Base-by-base conservation (phyloP, 306 rosid genomes). In the Lagenaria siceraria region DNA sequence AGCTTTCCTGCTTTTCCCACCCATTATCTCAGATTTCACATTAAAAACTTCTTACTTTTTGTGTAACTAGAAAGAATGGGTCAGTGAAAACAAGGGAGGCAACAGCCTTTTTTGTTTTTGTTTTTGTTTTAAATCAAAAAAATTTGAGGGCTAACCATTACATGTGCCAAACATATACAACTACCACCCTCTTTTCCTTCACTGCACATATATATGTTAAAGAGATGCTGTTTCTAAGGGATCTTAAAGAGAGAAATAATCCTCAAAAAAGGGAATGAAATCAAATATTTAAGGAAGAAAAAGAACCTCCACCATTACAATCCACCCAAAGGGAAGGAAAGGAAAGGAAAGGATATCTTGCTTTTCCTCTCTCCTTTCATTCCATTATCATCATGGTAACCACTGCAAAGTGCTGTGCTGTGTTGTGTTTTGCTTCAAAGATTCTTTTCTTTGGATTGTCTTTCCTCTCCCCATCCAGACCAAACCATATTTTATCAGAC, bases 141-240 rank as follows among this genome's bases (percentile, higher is more conserved):
- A 72, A 33, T 81, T 49, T 22, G 59, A 61, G 83, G 87, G 63
- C 35, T 71, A 43, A 79, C 83, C 79, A 77, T 79, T 6, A 64
- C 81, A 89, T 81, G 85, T 78, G 78, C 83, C 77, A 82, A 80
- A 76, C 83, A 78, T 72, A 76, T 87, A 83, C 89, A 87, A 74
- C 79, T 77, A 84, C 82, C 66, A 77, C 84, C 81, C 82, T 75
- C 31, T 74, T 83, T 80, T 80, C 55, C 53, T 78, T 78, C 84
- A 72, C 85, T 81, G 77, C 85, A 75, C 55, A 49, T 69, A 81
- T 66, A 81, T 79, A 27, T 62, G 88, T 86, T 87, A 64, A 64
- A 64, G 84, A 88, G 89, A 82, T 72, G 63, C 79, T 33, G 84
- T 82, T 46, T 87, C 27, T 71, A 82, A 81, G 74, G 69, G 83